Percentiles rank a stretch among this genome's conserved stretches.
Conservation (phyloP, 2,329 filamentous ascomycete genomes). For the Chrysoporthe cubensis region DNA sequence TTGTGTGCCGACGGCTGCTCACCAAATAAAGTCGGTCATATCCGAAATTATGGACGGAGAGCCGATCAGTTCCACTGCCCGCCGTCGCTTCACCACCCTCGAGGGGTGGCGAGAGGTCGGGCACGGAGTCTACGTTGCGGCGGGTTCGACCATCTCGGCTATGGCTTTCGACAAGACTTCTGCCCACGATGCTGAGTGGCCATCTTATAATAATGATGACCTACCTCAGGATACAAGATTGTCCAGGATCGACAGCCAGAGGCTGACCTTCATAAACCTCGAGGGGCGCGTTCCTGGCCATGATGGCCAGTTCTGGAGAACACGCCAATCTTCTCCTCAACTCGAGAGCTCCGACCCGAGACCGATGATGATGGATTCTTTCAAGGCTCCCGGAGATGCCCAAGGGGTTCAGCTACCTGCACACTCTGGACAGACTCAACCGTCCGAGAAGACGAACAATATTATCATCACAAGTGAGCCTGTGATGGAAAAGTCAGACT, state of each 20-base stretch:
- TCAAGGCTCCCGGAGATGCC: background rate
- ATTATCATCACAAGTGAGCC: background rate
- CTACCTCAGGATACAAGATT: no score
- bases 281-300: no score
- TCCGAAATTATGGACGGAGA: background rate
- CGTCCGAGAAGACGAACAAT: background rate
- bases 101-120: conserved; percentile 15
- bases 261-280: no score
- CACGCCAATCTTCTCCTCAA: no score
- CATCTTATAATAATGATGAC: no score
- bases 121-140: background rate
- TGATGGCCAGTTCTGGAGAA: no score
- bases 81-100: conserved; percentile 18
- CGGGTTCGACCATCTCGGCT: background rate
- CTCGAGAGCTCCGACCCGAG: background rate
- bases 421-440: background rate
- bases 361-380: background rate
- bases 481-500: background rate
- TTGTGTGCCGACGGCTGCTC: background rate
- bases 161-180: no score
- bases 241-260: no score
- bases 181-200: no score
- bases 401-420: background rate
- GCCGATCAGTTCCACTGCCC: background rate
- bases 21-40: no score